A percentile compares a stretch with the other conserved stretches of the same genome.
These are phyloP conservation scores for Trapa incisa DNA, from an alignment of 345 rosid species.

Conservation along the genomic window DNA sequence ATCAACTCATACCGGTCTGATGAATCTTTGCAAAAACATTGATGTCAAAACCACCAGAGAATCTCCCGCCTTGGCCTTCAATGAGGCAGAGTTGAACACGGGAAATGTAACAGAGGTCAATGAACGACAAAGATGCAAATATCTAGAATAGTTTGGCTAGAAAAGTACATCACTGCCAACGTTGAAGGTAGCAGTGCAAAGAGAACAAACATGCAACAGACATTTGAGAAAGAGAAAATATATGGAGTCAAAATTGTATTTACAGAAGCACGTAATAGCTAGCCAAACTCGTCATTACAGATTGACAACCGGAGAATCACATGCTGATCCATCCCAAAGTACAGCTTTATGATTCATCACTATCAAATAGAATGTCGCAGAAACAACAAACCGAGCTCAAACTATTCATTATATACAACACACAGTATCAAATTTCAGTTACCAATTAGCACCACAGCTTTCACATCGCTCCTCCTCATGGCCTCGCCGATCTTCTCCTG, in stretches of 20 bases:
- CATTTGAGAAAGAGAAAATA: not conserved
- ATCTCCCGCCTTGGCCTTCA: slow-evolving; percentile 76
- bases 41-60: slow-evolving; percentile 88
- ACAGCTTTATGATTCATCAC: not conserved
- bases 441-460: slow-evolving; percentile 85
- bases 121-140: not conserved
- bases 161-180: not conserved
- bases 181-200: not conserved
- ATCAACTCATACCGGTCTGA: slow-evolving; percentile 38
- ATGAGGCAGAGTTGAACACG: slow-evolving; percentile 5
- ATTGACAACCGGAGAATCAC: not conserved
- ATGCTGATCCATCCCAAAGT: not conserved
- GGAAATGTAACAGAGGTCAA: not conserved
- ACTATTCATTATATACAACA: not conserved
- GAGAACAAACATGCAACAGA: too few species aligned
- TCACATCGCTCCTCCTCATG: slow-evolving; percentile 54
- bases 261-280: not conserved
- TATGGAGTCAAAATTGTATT: not conserved
- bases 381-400: not conserved
- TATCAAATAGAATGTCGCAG: not conserved
- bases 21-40: slow-evolving; percentile 72
- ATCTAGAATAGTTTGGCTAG: not conserved
- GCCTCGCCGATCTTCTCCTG: slow-evolving; percentile 67
- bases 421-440: not conserved
- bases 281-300: not conserved